Evolutionary conservation across 768 basidiomycete species (phyloP), one percentile per base, ranked within the genome.

Genomic region (Auricularia auricula-judae): DNA sequence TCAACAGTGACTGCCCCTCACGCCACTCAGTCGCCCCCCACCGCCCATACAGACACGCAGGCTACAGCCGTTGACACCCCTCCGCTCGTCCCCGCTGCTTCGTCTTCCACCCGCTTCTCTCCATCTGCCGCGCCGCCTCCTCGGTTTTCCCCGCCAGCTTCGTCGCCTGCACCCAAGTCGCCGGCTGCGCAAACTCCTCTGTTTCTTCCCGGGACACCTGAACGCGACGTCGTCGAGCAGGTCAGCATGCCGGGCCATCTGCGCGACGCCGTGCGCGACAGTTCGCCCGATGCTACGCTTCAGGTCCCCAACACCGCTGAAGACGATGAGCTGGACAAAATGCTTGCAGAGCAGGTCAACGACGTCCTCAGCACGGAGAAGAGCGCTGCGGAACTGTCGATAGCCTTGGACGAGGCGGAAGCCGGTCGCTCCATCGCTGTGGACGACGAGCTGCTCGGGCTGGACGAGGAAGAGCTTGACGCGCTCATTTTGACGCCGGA

Each of bases 391-490:
- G 29, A 34, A 35, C 8, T 33, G 7, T 14, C 91, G 8, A 74
- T 78, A 4, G 77, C 79, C 21, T 78, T 93, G 10, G 80, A 88
- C 62, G 85, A 87, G 71, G 87, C 80, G 0, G 86, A 91, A 44
- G 80, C 83, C 29, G 78, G 83, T 51, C 77, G 81, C 21, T 71
- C 77, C 33, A 75, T 71, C 3, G 73, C 72, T 54, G 82, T 78
- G 43, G 78, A 76, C 11, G 84, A 91, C 68, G 87, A 89, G 67
- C 76, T 93, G 58, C 72, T 79, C 23, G 91, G 88, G 16, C 78
- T 98, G n/a, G 88, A 97, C 73, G 94, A 98, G 70, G 91, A 87
- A 4, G 94, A 98, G 72, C 80, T 97, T 53, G 88, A 96, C 72
- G 79, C 78, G 65, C 89, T 97, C 71, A 76, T 92, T 64, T 75